Conservation (phyloP, 805 yeast genomes). For the Teunomyces lycoperdinae region DNA sequence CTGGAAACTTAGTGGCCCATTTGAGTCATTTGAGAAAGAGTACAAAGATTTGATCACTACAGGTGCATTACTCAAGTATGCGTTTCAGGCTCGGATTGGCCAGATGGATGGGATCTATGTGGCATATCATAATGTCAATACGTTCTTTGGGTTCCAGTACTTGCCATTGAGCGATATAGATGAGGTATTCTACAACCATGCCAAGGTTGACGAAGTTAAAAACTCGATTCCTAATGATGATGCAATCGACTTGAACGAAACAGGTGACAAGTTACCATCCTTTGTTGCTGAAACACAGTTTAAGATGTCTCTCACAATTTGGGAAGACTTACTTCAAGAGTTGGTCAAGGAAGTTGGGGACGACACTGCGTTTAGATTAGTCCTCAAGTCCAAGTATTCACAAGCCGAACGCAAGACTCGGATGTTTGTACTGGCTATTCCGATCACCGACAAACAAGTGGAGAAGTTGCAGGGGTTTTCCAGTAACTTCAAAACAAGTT, state of each 20-base stretch:
- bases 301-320: slow-evolving; percentile 31
- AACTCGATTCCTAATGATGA: slow-evolving; percentile 5
- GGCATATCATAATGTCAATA: slow-evolving; percentile 81
- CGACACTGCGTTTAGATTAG: slow-evolving; percentile 25
- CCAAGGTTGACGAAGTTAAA: slow-evolving; percentile 10
- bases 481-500: slow-evolving; percentile 28
- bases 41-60: slow-evolving; percentile 70
- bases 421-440: slow-evolving; percentile 30
- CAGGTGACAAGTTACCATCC: slow-evolving; percentile 36
- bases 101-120: slow-evolving; percentile 95
- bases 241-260: slow-evolving; percentile 2
- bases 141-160: slow-evolving; percentile 88
- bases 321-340: slow-evolving; percentile 26
- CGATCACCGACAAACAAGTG: slow-evolving; percentile 21
- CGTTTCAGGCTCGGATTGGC: slow-evolving; percentile 90
- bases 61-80: slow-evolving; percentile 73
- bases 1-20: slow-evolving; percentile 55
- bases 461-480: slow-evolving; percentile 24
- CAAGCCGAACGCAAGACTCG: slow-evolving; percentile 8
- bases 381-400: slow-evolving; percentile 14
- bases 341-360: slow-evolving; percentile 26
- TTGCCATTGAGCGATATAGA: slow-evolving; percentile 75
- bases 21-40: slow-evolving; percentile 83
- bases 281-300: slow-evolving; percentile 68
- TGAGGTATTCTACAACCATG: slow-evolving; percentile 27